Conservation (phyloP, 352 stramenopile genomes). For the Phytophthora sp. region DNA sequence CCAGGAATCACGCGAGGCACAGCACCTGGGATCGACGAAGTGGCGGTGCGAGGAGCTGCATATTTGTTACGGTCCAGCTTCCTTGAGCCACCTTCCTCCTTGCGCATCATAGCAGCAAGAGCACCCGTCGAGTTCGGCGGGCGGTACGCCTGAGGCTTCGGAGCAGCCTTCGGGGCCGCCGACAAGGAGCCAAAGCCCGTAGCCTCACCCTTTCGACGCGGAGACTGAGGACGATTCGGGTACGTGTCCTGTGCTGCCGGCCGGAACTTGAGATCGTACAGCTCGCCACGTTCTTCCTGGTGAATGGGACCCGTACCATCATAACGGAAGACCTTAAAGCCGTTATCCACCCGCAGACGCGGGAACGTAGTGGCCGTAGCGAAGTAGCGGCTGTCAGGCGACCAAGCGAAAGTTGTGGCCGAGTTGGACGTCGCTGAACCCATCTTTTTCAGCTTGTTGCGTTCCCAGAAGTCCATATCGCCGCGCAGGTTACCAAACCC, state of each 20-base stretch:
- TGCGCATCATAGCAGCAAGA: slow-evolving; percentile 95
- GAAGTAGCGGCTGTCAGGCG: slow-evolving; percentile 95
- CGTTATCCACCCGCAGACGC: slow-evolving; percentile 99
- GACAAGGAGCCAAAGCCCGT: slow-evolving; percentile 47
- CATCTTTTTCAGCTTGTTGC: slow-evolving; percentile 97
- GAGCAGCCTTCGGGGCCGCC: slow-evolving; percentile 49
- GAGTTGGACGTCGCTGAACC: slow-evolving; percentile 83
- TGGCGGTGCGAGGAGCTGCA: slow-evolving; percentile 46
- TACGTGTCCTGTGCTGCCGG: slow-evolving; percentile 80
- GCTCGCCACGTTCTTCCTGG: slow-evolving; percentile 80
- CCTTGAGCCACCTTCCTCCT: slow-evolving; percentile 77
- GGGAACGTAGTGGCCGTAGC: slow-evolving; percentile 96
- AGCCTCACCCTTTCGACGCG: slow-evolving; percentile 66
- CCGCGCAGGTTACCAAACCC: slow-evolving; percentile 98
- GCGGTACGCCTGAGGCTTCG: slow-evolving; percentile 85
- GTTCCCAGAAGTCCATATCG: slow-evolving; percentile 96
- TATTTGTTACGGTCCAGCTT: slow-evolving; percentile 91
- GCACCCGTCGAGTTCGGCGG: slow-evolving; percentile 88
- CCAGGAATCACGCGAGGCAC: slow-evolving; percentile 62
- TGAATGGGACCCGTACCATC: slow-evolving; percentile 92
- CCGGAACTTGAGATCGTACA: slow-evolving; percentile 90
- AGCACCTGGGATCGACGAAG: slow-evolving; percentile 51
- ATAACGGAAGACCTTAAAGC: slow-evolving; percentile 97
- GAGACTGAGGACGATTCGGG: slow-evolving; percentile 89
- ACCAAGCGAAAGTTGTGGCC: slow-evolving; percentile 91